phyloP scores from a whole-genome alignment of 345 rosid genomes.

The Euclidium syriacum region DNA sequence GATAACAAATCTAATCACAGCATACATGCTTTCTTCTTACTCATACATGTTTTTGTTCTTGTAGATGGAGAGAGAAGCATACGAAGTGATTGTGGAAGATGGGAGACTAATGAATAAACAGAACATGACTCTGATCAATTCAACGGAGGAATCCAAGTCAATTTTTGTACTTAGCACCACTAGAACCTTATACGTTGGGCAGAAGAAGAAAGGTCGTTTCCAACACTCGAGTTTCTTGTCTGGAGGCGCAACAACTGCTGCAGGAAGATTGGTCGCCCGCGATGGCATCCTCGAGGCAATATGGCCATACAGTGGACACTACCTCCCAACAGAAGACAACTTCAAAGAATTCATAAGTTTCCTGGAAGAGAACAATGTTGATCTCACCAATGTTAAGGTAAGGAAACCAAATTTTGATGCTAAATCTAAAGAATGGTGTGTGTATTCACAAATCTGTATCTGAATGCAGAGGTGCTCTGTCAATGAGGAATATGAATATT shows the following conservation, averaged over 20 bases:
- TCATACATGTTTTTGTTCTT: not conserved
- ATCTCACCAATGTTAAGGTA: constrained; percentile 59
- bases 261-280: constrained; percentile 52
- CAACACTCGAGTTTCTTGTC: constrained; percentile 67
- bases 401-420: not conserved
- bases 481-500: constrained; percentile 49
- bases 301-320: constrained; percentile 76
- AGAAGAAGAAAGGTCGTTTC: constrained; percentile 60
- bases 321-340: constrained; percentile 62
- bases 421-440: not conserved
- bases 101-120: constrained; percentile 51
- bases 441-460: constrained; percentile 8
- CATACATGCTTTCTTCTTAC: not conserved
- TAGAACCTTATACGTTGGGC: constrained; percentile 51
- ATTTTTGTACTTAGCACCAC: constrained; percentile 70
- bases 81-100: constrained; percentile 52
- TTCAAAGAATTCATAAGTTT: constrained; percentile 50
- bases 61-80: constrained; percentile 64
- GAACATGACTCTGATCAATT: constrained; percentile 32
- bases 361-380: constrained; percentile 51
- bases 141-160: constrained; percentile 49
- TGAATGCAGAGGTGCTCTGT: constrained; percentile 42
- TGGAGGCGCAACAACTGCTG: constrained; percentile 66
- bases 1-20: not conserved
- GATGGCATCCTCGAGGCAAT: constrained; percentile 55